Conservation (phyloP, 169 alveolate genomes). For the Perkinsus marinus region DNA sequence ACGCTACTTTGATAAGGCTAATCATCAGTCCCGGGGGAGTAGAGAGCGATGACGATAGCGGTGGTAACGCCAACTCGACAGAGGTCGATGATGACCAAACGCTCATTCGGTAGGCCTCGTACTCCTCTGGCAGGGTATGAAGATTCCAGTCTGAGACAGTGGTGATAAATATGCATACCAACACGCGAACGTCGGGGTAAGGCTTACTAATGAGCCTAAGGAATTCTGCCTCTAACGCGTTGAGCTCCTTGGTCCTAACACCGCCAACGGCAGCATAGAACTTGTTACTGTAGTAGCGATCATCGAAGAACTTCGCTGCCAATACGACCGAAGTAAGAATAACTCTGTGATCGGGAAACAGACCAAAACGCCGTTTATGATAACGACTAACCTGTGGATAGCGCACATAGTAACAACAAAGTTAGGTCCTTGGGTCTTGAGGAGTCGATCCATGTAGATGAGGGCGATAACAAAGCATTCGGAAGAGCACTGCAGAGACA, state of each 20-base stretch:
- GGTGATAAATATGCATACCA: background rate
- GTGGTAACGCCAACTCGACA: background rate
- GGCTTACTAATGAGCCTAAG: conserved; percentile 40
- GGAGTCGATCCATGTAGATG: conserved; percentile 57
- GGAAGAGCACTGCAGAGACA: conserved; percentile 38
- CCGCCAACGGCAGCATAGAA: conserved; percentile 84
- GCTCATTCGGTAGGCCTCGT: background rate
- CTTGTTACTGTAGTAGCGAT: conserved; percentile 65
- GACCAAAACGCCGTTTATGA: background rate
- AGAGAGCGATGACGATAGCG: background rate
- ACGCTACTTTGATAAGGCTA: background rate
- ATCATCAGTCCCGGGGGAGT: background rate
- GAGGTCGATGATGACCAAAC: background rate
- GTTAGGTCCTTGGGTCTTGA: conserved; percentile 35
- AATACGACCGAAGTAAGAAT: conserved; percentile 70
- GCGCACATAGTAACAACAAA: conserved; percentile 51
- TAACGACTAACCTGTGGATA: conserved; percentile 7
- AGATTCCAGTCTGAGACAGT: background rate
- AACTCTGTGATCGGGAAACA: conserved; percentile 44
- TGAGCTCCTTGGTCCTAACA: conserved; percentile 69
- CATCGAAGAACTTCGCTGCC: conserved; percentile 81
- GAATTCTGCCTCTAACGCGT: conserved; percentile 68
- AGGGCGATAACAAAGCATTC: conserved; percentile 65
- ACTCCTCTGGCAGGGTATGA: background rate
- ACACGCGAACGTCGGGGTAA: background rate